Evolutionary conservation across 768 basidiomycete genomes (phyloP).

Genomic region (Heimioporus sp.): DNA sequence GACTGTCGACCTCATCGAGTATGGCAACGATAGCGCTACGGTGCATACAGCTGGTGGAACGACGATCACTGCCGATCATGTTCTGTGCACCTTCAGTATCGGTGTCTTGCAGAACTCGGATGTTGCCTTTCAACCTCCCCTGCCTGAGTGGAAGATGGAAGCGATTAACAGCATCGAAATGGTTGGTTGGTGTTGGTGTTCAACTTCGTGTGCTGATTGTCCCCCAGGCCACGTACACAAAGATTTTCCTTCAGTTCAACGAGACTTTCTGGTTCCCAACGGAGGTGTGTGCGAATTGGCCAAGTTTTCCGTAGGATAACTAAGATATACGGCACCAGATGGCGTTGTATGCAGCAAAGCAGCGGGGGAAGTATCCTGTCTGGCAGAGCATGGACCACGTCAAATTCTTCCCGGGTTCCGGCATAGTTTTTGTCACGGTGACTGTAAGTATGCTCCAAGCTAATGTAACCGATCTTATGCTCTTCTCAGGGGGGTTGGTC

Average conservation of each 20-base stretch:
- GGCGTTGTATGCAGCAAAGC: slow-evolving; percentile 54
- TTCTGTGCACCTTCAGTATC: slow-evolving; percentile 64
- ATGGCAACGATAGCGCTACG: slow-evolving; percentile 43
- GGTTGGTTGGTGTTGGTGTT: slow-evolving; percentile 32
- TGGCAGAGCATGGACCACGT: slow-evolving; percentile 65
- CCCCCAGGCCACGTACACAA: slow-evolving; percentile 55
- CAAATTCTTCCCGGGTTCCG: slow-evolving; percentile 59
- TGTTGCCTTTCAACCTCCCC: slow-evolving; percentile 50
- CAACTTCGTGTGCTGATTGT: background rate
- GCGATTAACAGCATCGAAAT: slow-evolving; percentile 62
- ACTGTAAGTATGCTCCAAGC: slow-evolving; percentile 15
- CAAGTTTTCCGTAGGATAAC: background rate
- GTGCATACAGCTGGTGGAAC: slow-evolving; percentile 47
- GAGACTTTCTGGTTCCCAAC: slow-evolving; percentile 59
- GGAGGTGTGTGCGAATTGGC: slow-evolving; percentile 28
- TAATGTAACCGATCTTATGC: background rate
- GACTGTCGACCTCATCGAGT: slow-evolving; percentile 46
- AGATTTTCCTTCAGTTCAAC: slow-evolving; percentile 65
- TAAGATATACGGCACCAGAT: slow-evolving; percentile 13
- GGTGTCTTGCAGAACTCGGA: slow-evolving; percentile 68
- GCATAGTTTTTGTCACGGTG: slow-evolving; percentile 37
- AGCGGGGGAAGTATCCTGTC: slow-evolving; percentile 61
- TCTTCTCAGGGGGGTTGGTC: slow-evolving; percentile 55
- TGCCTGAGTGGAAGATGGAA: slow-evolving; percentile 63
- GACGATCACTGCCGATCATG: slow-evolving; percentile 51